Evolutionary conservation across 805 yeast species (phyloP).

Genomic region (Candida sonorensis): DNA sequence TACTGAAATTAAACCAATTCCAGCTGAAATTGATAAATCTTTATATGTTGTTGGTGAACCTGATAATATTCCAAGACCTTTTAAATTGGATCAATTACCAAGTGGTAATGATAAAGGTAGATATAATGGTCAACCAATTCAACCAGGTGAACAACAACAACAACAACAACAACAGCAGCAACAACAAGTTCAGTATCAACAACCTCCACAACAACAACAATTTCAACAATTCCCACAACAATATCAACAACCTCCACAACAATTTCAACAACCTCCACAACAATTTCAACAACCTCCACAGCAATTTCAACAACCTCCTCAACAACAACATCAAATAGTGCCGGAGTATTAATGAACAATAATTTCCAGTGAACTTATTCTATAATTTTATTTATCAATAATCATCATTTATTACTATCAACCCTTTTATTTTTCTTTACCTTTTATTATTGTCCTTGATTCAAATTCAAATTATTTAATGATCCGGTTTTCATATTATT

Average conservation of each 20-base stretch:
- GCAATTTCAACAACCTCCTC: slow-evolving; percentile 10
- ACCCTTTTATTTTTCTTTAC: no score
- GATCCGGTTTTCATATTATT: no score
- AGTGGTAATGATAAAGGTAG: slow-evolving; percentile 23
- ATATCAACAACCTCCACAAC: slow-evolving; percentile 8
- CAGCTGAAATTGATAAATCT: slow-evolving; percentile 82
- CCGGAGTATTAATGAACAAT: no score
- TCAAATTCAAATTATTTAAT: no score
- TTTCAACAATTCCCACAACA: not conserved
- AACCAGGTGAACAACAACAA: slow-evolving; percentile 21
- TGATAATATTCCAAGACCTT: slow-evolving; percentile 79
- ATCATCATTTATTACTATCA: no score
- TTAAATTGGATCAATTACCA: slow-evolving; percentile 56
- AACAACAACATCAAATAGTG: no score
- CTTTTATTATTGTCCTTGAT: no score
- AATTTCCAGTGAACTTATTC: no score
- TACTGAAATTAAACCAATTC: slow-evolving; percentile 95
- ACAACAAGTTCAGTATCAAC: slow-evolving; percentile 2
- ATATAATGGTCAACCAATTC: slow-evolving; percentile 25
- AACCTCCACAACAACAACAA: slow-evolving; percentile 7
- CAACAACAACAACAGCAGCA: slow-evolving; percentile 10
- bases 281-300: slow-evolving; percentile 9
- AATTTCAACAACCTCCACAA: slow-evolving; percentile 6
- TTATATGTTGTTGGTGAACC: slow-evolving; percentile 82
- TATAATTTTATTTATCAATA: no score